phyloP scores from a whole-genome alignment of 306 rosid genomes.

The Vachellia pachyceras region DNA sequence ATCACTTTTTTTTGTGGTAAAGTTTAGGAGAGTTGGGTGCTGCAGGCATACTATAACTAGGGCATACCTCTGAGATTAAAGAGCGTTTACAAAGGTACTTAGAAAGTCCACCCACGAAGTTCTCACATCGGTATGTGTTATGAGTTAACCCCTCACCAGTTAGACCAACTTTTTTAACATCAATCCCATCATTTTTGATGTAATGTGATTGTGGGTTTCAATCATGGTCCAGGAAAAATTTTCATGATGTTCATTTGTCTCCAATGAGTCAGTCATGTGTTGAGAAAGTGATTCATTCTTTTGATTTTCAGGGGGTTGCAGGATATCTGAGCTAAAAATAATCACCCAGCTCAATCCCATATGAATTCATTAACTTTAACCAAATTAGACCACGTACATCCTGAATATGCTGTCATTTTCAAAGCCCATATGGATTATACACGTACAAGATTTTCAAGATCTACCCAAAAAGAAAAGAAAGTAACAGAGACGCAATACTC shows the following conservation, averaged over 20 bases:
- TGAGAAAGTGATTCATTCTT: neutral
- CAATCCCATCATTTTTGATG: neutral
- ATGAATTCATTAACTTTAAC: neutral
- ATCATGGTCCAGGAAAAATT: neutral
- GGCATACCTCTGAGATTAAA: too few relatives aligned
- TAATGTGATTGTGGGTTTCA: neutral
- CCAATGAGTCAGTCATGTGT: neutral
- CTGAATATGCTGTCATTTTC: neutral
- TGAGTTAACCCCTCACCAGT: too few relatives aligned
- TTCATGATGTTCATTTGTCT: neutral
- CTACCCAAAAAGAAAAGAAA: constrained; percentile 1
- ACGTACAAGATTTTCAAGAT: neutral
- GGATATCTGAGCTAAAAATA: neutral
- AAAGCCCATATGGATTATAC: neutral
- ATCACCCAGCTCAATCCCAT: neutral
- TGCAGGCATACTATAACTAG: too few relatives aligned
- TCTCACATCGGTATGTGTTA: too few relatives aligned
- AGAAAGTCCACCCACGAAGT: too few relatives aligned
- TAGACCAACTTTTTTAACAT: neutral
- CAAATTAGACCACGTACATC: neutral
- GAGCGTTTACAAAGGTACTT: too few relatives aligned
- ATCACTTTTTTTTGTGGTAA: neutral
- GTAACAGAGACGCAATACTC: constrained; percentile 45
- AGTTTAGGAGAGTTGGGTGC: too few relatives aligned
- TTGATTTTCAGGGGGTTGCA: neutral